phyloP scores from a whole-genome alignment of 495 filamentous ascomycete species.

The Tuber melanosporum region DNA sequence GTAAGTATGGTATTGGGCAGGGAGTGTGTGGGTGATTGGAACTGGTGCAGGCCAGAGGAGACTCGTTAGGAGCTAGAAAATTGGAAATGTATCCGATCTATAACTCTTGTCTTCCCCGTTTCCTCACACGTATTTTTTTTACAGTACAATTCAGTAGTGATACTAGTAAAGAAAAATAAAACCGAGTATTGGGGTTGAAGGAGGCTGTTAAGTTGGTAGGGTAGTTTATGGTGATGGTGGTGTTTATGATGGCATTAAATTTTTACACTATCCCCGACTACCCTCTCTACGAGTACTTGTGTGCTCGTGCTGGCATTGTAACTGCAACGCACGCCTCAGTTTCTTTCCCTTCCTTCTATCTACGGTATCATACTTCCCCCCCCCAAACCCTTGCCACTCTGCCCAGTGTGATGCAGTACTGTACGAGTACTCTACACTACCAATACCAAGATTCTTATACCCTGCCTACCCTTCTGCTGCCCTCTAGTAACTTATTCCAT shows the following conservation, averaged over 20 bases:
- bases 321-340: background rate
- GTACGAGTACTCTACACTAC: background rate
- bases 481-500: background rate
- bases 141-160: background rate
- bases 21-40: conserved; percentile 6
- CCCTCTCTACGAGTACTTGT: background rate
- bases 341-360: background rate
- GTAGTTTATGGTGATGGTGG: conserved; percentile 9
- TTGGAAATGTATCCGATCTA: conserved; percentile 2
- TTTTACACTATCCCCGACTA: background rate
- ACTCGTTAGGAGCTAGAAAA: conserved; percentile 6
- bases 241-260: conserved; percentile 16
- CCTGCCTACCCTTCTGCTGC: background rate
- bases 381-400: background rate
- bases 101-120: background rate
- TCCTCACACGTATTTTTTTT: background rate
- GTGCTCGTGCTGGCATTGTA: background rate
- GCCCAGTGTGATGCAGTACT: background rate
- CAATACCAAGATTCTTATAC: background rate
- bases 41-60: conserved; percentile 2
- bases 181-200: background rate
- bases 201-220: conserved; percentile 3
- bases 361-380: background rate
- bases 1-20: conserved; percentile 31
- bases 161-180: background rate